Conservation (phyloP, 2,329 filamentous ascomycete species). For the Dichotomopilus funicola region DNA sequence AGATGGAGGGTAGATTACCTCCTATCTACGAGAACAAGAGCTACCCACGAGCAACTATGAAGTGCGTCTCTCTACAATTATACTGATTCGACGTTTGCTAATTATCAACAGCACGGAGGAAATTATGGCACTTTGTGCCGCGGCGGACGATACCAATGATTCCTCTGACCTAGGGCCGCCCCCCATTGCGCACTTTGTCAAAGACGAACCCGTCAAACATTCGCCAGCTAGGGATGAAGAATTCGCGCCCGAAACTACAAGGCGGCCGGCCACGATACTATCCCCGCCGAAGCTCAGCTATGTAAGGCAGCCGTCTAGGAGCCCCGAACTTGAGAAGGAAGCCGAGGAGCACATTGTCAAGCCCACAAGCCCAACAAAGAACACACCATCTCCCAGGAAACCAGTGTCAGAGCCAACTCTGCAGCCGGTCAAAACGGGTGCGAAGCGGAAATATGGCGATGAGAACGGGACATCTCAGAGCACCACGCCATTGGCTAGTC, state of each 20-base stretch:
- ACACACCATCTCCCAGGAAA: background rate
- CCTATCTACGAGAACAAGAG: conserved; percentile 65
- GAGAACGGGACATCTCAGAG: conserved; percentile 39
- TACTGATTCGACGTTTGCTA: conserved; percentile 18
- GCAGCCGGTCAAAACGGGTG: conserved; percentile 37
- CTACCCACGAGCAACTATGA: conserved; percentile 61
- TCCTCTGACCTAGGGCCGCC: conserved; percentile 65
- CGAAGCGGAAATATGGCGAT: conserved; percentile 56
- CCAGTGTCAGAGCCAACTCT: background rate
- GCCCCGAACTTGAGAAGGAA: conserved; percentile 12
- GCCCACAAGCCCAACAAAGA: background rate
- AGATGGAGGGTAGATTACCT: conserved; percentile 51
- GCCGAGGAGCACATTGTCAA: background rate
- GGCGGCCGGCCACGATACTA: background rate
- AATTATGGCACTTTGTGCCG: conserved; percentile 51
- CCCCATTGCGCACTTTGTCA: conserved; percentile 52
- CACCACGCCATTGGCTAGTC: conserved; percentile 29
- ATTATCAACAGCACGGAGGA: conserved; percentile 48
- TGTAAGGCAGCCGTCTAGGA: conserved; percentile 13
- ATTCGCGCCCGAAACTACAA: conserved; percentile 7
- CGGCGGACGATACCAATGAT: conserved; percentile 44
- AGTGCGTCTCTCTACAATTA: conserved; percentile 40
- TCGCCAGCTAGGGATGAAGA: conserved; percentile 33
- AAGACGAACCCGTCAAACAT: conserved; percentile 48
- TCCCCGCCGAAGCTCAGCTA: conserved; percentile 22